Evolutionary conservation across 495 filamentous ascomycete genomes (phyloP), one percentile per base, ranked within the genome.

Genomic region (Aspergillus sparsus): DNA sequence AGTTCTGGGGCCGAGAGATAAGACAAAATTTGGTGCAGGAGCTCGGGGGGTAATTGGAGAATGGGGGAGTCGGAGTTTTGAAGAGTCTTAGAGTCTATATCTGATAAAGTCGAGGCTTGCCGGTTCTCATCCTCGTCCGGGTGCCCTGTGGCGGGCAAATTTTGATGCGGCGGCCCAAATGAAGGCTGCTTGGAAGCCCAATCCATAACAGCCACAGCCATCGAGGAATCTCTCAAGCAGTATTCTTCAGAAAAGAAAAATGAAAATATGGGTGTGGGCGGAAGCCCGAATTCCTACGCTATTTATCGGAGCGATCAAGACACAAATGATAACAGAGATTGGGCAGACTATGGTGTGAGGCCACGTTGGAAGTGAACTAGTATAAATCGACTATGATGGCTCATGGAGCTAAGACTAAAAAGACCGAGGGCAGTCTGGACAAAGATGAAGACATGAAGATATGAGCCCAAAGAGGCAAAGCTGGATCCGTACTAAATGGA

Each of bases 1-100:
- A 93, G 80, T 52, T 88, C 85, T 37, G 69, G 42, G 0, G 87
- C 81, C 8, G 78, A 71, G 11, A 92, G 78, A 62, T 83, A 84
- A 18, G 78, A 79, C 12, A 90, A 64, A 47, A 92, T 86, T 12
- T 77, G 66, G 54, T 84, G 75, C 34, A 90, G 73, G 3, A 92
- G 69, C 63, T 92, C 89, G 39, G 80, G 49, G 4, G 89, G 89
- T 1, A 91, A 78, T 33, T 73, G 62, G 32, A 76, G 63, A 3
- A 88, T 55, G 13, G 64, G 58, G 4, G 65, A 64, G n/a, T 57
- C 35, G 21, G 56, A 27, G 7, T 53, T 45, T 1, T 32, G 49
- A 2, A 51, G 15, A 8, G 31, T 15, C n/a, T 50, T 57, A 32
- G 47, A 15, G 18, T 53, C 34, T 27, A 12, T 15, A 34, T 54